Evolutionary conservation across 345 rosid species (phyloP).

Genomic region (Tarenaya hassleriana): DNA sequence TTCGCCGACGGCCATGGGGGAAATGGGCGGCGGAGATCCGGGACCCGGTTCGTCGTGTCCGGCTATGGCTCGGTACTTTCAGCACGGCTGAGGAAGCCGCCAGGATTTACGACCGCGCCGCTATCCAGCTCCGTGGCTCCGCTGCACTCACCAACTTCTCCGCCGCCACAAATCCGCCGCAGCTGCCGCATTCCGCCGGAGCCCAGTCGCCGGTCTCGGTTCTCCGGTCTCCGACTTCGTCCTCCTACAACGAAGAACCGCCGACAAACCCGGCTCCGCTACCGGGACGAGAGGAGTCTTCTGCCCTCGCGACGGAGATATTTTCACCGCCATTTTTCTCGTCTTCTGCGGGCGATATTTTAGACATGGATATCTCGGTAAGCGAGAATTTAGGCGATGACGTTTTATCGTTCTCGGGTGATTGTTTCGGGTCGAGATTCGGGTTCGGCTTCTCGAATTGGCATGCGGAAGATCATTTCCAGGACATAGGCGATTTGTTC

Average conservation of each 20-base stretch:
- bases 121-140: constrained; percentile 67
- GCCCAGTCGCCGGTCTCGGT: constrained; percentile 53
- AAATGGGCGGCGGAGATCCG: constrained; percentile 97
- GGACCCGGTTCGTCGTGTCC: constrained; percentile 55
- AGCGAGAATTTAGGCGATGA: no score
- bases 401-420: no score
- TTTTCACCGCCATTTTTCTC: constrained; percentile 31
- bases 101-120: constrained; percentile 71
- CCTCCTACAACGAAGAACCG: not conserved
- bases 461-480: constrained; percentile 28
- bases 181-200: constrained; percentile 32
- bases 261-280: not conserved
- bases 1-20: constrained; percentile 85
- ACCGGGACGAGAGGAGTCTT: not conserved
- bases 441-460: constrained; percentile 36
- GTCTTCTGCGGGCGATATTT: constrained; percentile 26
- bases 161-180: constrained; percentile 37
- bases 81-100: constrained; percentile 88
- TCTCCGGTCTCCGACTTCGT: constrained; percentile 38
- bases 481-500: constrained; percentile 57
- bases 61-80: constrained; percentile 80
- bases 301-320: constrained; percentile 15
- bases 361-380: no score
- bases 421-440: constrained; percentile 21
- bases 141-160: constrained; percentile 69